Conservation (phyloP, 441 rosid genomes). For the Populus hybrid region DNA sequence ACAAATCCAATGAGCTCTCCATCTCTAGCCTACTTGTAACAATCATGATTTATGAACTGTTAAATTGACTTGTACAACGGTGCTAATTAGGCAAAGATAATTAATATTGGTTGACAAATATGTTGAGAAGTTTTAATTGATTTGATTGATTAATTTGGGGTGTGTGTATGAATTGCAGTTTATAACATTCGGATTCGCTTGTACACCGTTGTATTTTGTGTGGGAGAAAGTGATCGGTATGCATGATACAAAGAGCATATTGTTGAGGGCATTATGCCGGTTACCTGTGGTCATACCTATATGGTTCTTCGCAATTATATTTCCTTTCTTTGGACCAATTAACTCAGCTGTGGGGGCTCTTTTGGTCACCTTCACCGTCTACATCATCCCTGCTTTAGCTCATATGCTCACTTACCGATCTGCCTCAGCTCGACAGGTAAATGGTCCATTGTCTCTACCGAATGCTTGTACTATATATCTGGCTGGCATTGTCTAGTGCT, state of each 20-base stretch:
- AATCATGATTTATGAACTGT: neutral
- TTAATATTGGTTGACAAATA: no score
- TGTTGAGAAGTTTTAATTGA: neutral
- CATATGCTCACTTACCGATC: conserved; percentile 92
- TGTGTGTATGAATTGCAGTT: conserved; percentile 48
- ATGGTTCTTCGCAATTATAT: conserved; percentile 91
- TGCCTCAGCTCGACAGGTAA: conserved; percentile 87
- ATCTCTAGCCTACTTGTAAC: no score
- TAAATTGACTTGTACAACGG: neutral
- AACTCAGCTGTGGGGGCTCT: conserved; percentile 97
- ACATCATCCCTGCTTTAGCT: conserved; percentile 86
- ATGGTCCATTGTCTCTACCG: conserved; percentile 14
- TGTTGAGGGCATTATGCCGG: conserved; percentile 72
- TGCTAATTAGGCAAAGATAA: neutral
- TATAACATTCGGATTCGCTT: conserved; percentile 92
- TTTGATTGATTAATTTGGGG: neutral
- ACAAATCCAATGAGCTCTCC: no score
- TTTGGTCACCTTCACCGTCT: conserved; percentile 93
- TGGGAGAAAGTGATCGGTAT: conserved; percentile 97
- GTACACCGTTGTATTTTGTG: conserved; percentile 88
- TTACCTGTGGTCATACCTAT: conserved; percentile 92
- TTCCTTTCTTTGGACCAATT: conserved; percentile 95
- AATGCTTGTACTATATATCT: neutral
- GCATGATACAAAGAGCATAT: conserved; percentile 89
- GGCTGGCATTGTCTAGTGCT: conserved; percentile 16